phyloP scores from a whole-genome alignment of 805 yeast genomes.

The Kuraishia cidri region DNA sequence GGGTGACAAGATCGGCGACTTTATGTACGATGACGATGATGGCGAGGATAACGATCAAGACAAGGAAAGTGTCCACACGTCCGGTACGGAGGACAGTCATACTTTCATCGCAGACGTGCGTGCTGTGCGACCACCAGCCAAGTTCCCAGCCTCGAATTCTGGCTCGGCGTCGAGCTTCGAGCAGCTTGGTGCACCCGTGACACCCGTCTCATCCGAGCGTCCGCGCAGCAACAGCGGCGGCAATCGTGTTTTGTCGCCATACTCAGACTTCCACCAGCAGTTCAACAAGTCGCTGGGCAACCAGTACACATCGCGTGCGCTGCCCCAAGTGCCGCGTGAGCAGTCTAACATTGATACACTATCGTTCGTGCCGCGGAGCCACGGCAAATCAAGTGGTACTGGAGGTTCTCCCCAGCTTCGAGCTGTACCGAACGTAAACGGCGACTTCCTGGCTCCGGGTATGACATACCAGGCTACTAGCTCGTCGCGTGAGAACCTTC shows the following conservation, averaged over 20 bases:
- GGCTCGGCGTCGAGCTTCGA: neutral
- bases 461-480: constrained; percentile 3
- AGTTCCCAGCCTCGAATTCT: too few relatives aligned
- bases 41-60: neutral
- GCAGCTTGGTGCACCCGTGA: too few relatives aligned
- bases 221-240: too few relatives aligned
- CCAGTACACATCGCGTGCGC: neutral
- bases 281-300: constrained; percentile 17
- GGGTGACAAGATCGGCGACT: too few relatives aligned
- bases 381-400: neutral
- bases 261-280: constrained; percentile 21
- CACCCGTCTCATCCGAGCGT: too few relatives aligned
- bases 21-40: constrained; percentile 6
- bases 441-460: neutral
- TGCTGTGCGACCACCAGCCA: too few relatives aligned
- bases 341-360: constrained; percentile 3
- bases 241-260: constrained; percentile 20
- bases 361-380: constrained; percentile 6
- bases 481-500: too few relatives aligned
- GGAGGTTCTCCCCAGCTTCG: too few relatives aligned
- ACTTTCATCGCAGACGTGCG: too few relatives aligned
- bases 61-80: too few relatives aligned
- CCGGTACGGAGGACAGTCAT: too few relatives aligned
- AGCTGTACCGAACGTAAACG: too few relatives aligned
- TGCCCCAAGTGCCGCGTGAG: neutral